Evolutionary conservation across 2,329 filamentous ascomycete genomes (phyloP), one percentile per base, ranked within the genome.

Genomic region (Ilyonectria robusta): DNA sequence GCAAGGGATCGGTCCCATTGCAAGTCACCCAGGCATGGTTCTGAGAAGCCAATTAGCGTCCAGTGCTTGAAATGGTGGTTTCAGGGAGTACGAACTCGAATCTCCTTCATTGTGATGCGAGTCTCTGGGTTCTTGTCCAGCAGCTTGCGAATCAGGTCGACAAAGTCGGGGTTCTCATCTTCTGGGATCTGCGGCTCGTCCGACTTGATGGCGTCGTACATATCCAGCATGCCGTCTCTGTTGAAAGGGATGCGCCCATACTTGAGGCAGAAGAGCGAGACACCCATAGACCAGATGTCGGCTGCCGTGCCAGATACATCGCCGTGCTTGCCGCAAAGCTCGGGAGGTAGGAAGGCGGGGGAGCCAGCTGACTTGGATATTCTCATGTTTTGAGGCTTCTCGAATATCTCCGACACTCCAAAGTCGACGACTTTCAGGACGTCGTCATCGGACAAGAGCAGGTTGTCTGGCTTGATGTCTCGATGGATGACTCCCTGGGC

Each of bases 401-500:
- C 92, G 74, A 99, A 99, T 91, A 99, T 98, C 78, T 99, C 95
- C 1, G 95, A 98, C 8, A 98, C 96, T n/a, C 96, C 96, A 85
- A 99, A 99, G 80, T 98, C 96, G 59, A 97, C 94, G 71, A 99
- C 92, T 80, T 98, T 99, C 59, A 99, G 88, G n/a, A 97, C 91
- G 75, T 98, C 93, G 62, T 98, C 95, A 40, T 92, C 88, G 0
- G 94, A 97, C 44, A 99, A 84, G 8, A 99, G 87, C 59, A 97
- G 92, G 74, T 99, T 99, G 80, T 98, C 96, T 0, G 96, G 96
- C 81, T 99, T 99, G 83, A 99, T 98, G 77, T 99, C 96, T 59
- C 96, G 90, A 80, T 99, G 96, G 17, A 98, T 93, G 72, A 98
- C 93, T 8, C 95, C 95, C 81, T 98, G 96, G 0, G 93, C 92